Evolutionary conservation across 202 grass and related monocot genomes (phyloP).

Genomic region (Zizania palustris): DNA sequence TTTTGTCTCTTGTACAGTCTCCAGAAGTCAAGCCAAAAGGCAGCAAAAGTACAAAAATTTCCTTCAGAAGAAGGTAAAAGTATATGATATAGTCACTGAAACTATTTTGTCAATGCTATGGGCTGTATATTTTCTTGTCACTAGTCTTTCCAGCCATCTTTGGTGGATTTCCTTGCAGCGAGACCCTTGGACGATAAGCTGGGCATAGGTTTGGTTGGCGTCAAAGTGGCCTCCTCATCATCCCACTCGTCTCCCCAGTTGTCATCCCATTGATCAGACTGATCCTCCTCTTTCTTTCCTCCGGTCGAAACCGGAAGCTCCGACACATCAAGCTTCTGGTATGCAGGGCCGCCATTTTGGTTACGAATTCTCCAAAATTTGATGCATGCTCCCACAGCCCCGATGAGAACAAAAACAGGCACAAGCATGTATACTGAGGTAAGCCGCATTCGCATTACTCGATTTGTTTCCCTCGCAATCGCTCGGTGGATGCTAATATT

Average conservation of each 20-base stretch:
- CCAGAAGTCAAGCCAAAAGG: conserved; percentile 7
- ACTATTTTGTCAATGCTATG: conserved; percentile 19
- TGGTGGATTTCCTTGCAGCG: conserved; percentile 62
- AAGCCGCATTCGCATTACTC: conserved; percentile 40
- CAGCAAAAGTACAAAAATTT: neutral
- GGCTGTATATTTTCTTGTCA: neutral
- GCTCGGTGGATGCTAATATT: conserved; percentile 65
- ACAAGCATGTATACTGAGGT: conserved; percentile 50
- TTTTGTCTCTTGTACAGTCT: neutral
- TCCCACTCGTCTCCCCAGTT: conserved; percentile 85
- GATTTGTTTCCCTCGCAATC: conserved; percentile 53
- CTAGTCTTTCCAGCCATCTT: conserved; percentile 95
- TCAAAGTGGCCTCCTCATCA: conserved; percentile 82
- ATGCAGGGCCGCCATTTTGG: conserved; percentile 29
- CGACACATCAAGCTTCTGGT: conserved; percentile 62
- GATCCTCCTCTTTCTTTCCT: conserved; percentile 54
- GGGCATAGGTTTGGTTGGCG: conserved; percentile 61
- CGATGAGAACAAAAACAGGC: conserved; percentile 49
- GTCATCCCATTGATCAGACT: conserved; percentile 74
- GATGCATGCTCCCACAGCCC: conserved; percentile 48
- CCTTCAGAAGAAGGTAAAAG: neutral
- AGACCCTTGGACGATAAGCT: conserved; percentile 85
- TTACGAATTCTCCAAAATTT: conserved; percentile 49
- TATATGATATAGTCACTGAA: conserved; percentile 3
- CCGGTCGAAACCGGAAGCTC: conserved; percentile 63